Conservation (phyloP, 1,284 basidiomycete species). For the Austropuccinia psidii region DNA sequence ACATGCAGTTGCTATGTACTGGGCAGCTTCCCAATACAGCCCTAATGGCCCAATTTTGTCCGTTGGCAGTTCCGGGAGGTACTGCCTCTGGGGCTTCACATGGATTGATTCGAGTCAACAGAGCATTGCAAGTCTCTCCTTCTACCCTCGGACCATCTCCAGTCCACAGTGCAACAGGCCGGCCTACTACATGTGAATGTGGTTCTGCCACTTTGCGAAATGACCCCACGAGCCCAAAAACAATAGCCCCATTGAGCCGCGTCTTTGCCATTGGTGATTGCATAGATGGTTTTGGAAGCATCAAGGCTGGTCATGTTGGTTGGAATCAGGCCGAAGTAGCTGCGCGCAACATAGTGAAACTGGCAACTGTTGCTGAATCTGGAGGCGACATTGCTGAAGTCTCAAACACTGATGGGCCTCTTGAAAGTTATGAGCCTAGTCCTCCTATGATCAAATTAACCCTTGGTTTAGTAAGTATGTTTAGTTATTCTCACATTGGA, state of each 20-base stretch:
- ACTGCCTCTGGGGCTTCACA: neutral
- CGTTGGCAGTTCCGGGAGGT: slow-evolving; percentile 28
- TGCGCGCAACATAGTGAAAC: slow-evolving; percentile 16
- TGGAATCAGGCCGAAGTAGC: slow-evolving; percentile 36
- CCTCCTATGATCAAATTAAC: slow-evolving; percentile 35
- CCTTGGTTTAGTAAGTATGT: slow-evolving; percentile 16
- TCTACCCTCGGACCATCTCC: slow-evolving; percentile 24
- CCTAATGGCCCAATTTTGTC: slow-evolving; percentile 31
- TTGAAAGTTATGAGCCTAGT: slow-evolving; percentile 18
- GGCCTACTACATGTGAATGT: slow-evolving; percentile 3
- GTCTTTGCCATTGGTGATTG: slow-evolving; percentile 35
- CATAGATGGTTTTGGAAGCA: slow-evolving; percentile 26
- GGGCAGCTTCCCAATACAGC: slow-evolving; percentile 26
- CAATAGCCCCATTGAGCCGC: neutral
- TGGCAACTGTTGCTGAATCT: neutral
- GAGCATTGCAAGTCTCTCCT: slow-evolving; percentile 18
- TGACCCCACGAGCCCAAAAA: neutral
- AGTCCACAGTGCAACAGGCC: slow-evolving; percentile 3
- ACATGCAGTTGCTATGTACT: slow-evolving; percentile 14
- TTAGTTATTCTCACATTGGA: neutral
- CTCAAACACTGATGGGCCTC: neutral
- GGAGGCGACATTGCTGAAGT: neutral
- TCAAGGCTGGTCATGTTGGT: slow-evolving; percentile 35
- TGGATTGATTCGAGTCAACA: slow-evolving; percentile 15
- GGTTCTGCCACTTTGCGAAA: neutral